Evolutionary conservation across 2,329 filamentous ascomycete genomes (phyloP), one percentile per base, ranked within the genome.

Genomic region (Ciborinia camelliae): DNA sequence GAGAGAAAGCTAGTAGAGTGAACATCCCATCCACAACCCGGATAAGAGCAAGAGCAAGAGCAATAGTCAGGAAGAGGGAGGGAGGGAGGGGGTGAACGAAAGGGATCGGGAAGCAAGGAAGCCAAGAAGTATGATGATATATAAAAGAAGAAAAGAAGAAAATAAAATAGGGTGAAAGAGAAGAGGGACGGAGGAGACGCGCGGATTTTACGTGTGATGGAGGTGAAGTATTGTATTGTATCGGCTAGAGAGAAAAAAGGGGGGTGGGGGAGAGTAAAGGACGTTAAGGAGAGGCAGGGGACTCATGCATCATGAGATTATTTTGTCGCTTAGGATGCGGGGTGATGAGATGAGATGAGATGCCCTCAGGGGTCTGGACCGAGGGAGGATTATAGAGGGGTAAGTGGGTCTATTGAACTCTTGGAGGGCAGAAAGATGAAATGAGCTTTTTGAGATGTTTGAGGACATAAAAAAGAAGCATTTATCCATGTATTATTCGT

Each of bases 301-400:
- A 8, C 30, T 43, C n/a, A 37, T 53, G 51, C 51, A 37, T 26
- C 9, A 52, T 30, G n/a, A 23, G 28, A 10, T 52, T 20, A 18
- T 7, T 52, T 35, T 32, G 35, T 53, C 53, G 53, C 26, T 55
- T 55, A 39, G 9, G 30, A 57, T n/a, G 37, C 37, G 26, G 26
- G 37, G 26, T 26, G 54, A 35, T 47, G 51, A 53, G 43, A 45
- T 45, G 43, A 45, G 43, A n/a, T 23, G 54, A 23, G 54, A 58
- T 47, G 54, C n/a, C n/a, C n/a, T n/a, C n/a, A 35, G 39, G 39
- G 26, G 54, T 47, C 6, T 45, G 26, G 54, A 35, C 6, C 32
- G 28, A 58, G 39, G 39, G 26, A 43, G 18, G 18, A 45, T 57
- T 35, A 18, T 58, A 12, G 41, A 58, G 54, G 41, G 41, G 41